phyloP scores from a whole-genome alignment of 352 stramenopile genomes.

The Globisporangium takayamanum region DNA sequence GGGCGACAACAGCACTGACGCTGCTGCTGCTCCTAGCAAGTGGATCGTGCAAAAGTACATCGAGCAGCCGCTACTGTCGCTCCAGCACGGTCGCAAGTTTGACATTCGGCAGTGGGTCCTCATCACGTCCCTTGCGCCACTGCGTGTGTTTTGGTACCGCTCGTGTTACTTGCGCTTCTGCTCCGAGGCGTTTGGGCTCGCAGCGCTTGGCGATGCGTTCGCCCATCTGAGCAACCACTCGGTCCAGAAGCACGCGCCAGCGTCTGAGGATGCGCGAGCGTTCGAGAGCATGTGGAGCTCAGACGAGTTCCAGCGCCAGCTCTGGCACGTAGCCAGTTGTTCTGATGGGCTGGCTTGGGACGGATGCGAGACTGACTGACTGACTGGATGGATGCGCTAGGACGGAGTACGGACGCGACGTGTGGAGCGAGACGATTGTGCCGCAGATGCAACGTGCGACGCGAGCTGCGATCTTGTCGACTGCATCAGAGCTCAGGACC shows the following conservation, averaged over 20 bases:
- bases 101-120: constrained; percentile 86
- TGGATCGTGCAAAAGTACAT: constrained; percentile 88
- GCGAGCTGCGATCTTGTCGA: constrained; percentile 27
- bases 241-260: constrained; percentile 54
- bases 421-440: constrained; percentile 42
- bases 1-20: background rate
- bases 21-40: constrained; percentile 1
- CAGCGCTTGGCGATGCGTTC: constrained; percentile 39
- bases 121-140: constrained; percentile 49
- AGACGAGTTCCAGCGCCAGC: constrained; percentile 23
- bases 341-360: background rate
- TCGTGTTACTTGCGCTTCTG: constrained; percentile 79
- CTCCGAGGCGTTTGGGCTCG: constrained; percentile 29
- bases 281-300: constrained; percentile 60
- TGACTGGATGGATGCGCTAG: constrained; percentile 5
- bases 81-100: constrained; percentile 64
- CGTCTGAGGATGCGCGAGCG: background rate
- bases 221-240: constrained; percentile 84
- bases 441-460: constrained; percentile 56
- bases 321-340: constrained; percentile 23
- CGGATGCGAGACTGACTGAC: no score
- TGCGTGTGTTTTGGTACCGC: constrained; percentile 57
- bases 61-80: constrained; percentile 51
- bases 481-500: constrained; percentile 33
- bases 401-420: constrained; percentile 26